Conservation (phyloP, 352 stramenopile species). For the Phytopythium chamaehyphon region DNA sequence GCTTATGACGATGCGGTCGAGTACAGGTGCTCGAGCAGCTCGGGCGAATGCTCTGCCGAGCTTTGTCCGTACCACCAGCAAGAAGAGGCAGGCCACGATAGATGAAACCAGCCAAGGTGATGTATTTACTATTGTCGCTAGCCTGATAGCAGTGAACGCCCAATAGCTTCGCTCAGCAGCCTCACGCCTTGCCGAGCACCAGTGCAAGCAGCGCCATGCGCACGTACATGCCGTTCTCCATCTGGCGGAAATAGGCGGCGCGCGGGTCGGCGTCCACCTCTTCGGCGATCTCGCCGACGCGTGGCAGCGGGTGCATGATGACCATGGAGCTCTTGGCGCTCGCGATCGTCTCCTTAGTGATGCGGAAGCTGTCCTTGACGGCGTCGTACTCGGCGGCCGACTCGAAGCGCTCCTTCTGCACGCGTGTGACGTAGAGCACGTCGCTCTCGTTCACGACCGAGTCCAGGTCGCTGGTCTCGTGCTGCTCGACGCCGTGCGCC, state of each 20-base stretch:
- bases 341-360: conserved; percentile 65
- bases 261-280: conserved; percentile 95
- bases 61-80: conserved; percentile 19
- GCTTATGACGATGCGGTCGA: conserved; percentile 63
- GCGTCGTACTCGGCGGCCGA: conserved; percentile 92
- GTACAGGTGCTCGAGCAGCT: conserved; percentile 50
- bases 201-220: conserved; percentile 97
- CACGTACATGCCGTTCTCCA: conserved; percentile 98
- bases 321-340: conserved; percentile 90
- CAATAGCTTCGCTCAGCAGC: no score
- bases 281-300: conserved; percentile 96
- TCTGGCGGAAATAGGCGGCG: conserved; percentile 97
- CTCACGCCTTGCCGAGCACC: conserved; percentile 83
- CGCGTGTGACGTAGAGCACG: conserved; percentile 98
- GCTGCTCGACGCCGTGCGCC: conserved; percentile 75
- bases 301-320: conserved; percentile 98
- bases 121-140: conserved; percentile 11
- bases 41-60: conserved; percentile 30
- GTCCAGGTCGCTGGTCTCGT: conserved; percentile 81
- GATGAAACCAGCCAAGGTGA: conserved; percentile 7
- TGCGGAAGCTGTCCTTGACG: conserved; percentile 90
- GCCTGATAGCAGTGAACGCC: not conserved
- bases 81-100: conserved; percentile 9
- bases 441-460: conserved; percentile 90
- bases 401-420: conserved; percentile 98